phyloP scores from a whole-genome alignment of 202 grass and related monocot species.

The Bolboschoenoplectus hybrid region DNA sequence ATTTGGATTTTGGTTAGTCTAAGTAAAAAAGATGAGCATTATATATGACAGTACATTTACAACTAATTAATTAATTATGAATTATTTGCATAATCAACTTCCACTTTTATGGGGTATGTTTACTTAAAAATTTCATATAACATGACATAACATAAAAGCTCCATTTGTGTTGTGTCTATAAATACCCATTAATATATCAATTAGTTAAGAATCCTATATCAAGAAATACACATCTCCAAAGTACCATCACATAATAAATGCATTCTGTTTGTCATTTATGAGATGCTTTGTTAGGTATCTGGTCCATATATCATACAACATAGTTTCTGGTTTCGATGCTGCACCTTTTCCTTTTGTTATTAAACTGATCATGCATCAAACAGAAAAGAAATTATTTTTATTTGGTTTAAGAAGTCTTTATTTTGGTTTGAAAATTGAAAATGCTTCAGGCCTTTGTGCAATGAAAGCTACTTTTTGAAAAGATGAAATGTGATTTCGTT shows the following conservation, averaged over 20 bases:
- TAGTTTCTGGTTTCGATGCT: neutral
- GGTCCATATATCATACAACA: neutral
- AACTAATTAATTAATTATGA: neutral
- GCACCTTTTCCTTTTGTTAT: neutral
- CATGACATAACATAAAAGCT: neutral
- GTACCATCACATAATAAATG: neutral
- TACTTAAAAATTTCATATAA: neutral
- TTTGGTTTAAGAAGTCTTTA: neutral
- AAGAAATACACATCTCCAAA: neutral
- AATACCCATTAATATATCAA: neutral
- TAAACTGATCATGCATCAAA: neutral
- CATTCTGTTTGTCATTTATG: neutral
- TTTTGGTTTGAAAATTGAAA: neutral
- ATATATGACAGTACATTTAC: neutral
- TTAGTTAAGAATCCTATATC: neutral
- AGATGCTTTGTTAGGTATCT: neutral
- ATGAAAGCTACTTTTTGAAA: constrained; percentile 30
- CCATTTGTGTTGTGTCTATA: neutral
- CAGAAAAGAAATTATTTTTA: neutral
- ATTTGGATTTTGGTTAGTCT: neutral
- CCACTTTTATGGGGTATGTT: neutral
- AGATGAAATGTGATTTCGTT: constrained; percentile 12
- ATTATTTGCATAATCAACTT: neutral
- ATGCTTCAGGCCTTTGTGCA: neutral
- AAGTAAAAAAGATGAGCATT: neutral